Conservation (phyloP, 2,329 filamentous ascomycete genomes). For the Diaporthe nobilis region DNA sequence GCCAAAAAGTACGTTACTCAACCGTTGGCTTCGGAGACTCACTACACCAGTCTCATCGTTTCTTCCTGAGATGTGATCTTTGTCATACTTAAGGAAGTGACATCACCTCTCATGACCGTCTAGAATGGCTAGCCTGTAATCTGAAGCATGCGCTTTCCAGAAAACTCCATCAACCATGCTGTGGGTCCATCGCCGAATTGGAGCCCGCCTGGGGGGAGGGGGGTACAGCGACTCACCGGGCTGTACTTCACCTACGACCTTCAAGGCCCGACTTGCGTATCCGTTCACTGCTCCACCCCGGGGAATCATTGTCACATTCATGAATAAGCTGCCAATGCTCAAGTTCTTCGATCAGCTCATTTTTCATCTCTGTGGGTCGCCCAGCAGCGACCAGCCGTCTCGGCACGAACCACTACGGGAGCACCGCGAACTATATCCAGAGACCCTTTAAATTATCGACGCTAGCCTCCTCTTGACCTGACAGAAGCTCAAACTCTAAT, state of each 20-base stretch:
- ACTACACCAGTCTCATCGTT: background rate
- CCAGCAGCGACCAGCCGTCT: background rate
- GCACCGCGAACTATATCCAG: background rate
- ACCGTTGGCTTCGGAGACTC: background rate
- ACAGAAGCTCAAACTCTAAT: constrained; percentile 3
- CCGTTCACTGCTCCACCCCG: too few species aligned
- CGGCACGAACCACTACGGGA: background rate
- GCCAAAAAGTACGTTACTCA: background rate
- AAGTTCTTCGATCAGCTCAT: background rate
- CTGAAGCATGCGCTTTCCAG: background rate
- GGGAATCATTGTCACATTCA: background rate
- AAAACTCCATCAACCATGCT: background rate
- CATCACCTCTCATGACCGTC: background rate
- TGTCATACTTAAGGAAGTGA: background rate
- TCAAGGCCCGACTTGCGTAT: background rate
- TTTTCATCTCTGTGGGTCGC: background rate
- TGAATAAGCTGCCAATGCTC: background rate
- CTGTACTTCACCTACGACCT: background rate
- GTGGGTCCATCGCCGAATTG: background rate
- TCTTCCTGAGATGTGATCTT: background rate
- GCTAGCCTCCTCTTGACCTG: background rate
- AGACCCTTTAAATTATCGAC: background rate
- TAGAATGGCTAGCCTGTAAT: background rate
- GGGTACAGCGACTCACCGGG: background rate
- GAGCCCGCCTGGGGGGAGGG: background rate